Conservation (phyloP, 2,329 filamentous ascomycete genomes). For the Blastomyces silverae region DNA sequence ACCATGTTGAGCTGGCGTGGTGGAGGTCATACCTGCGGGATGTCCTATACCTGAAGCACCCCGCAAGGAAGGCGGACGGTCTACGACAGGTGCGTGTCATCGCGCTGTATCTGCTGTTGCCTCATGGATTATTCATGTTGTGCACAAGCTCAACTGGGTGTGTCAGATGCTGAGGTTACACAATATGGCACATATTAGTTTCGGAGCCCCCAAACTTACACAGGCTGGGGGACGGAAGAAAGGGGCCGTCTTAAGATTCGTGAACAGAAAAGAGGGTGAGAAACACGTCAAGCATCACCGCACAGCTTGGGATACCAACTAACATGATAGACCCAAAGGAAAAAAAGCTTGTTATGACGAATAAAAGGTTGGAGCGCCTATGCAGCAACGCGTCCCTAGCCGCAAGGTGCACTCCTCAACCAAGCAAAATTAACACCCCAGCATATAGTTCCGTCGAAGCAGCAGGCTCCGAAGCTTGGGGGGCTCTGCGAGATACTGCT, state of each 20-base stretch:
- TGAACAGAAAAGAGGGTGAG: background rate
- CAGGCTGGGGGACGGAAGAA: background rate
- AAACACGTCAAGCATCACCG: background rate
- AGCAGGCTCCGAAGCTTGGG: background rate
- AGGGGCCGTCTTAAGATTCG: background rate
- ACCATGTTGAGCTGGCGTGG: background rate
- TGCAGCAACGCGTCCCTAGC: background rate
- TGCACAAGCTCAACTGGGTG: background rate
- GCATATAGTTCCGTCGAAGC: background rate
- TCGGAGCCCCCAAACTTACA: background rate
- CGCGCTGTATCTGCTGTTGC: background rate
- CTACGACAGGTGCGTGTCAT: background rate
- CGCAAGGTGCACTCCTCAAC: background rate
- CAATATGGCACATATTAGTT: constrained; percentile 4
- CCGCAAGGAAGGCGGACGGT: background rate
- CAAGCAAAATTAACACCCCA: background rate
- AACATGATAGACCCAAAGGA: background rate
- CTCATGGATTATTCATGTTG: constrained; percentile 9
- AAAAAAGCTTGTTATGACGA: background rate
- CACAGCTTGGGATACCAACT: background rate
- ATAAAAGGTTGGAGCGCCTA: background rate
- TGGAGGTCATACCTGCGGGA: background rate
- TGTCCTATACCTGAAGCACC: background rate
- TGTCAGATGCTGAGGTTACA: background rate
- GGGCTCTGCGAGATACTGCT: background rate